Evolutionary conservation across 2,329 filamentous ascomycete species (phyloP), one percentile per base, ranked within the genome.

Genomic region (Penicillium sclerotiorum): DNA sequence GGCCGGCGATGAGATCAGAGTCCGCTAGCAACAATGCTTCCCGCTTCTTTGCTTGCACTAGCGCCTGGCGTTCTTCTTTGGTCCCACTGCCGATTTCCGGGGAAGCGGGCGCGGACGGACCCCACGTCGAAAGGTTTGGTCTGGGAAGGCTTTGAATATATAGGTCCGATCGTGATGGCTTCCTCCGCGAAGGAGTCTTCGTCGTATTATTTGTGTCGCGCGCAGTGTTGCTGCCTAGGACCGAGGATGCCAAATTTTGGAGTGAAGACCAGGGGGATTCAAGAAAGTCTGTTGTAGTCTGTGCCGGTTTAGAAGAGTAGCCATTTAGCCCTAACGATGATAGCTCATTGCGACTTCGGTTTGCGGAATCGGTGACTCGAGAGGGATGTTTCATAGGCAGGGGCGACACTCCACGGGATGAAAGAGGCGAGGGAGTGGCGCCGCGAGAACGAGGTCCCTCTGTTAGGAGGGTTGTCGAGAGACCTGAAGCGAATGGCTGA

Each of bases 231-330:
- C 65, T 73, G n/a, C 75, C 74, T 33, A 77, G 47, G 22, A 78
- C 64, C n/a, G 73, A 73, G 3, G 76, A 77, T n/a, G 76, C 75
- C 36, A 78, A 56, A 30, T 68, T 74, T 57, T 77, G 74, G 39
- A 78, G 60, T 13, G 75, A 77, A n/a, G 75, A 73, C 76, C 76
- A 79, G 4, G 73, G 71, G 21, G 72, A 70, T 49, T 76, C 75
- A 56, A 76, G 65, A 45, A 77, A 67, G 57, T 71, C 68, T 39
- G 67, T 52, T 18, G 66, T 59, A 38, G 59, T 55, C 33, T 57
- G 58, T 28, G 62, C 63, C 32, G 62, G 60, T 45, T 64, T 49
- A 42, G 47, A 52, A 39, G 60, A 49, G n/a, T n/a, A n/a, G 35
- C 56, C 52, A 52, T 64, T 49, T 59, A 59, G 49, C 52, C 62